Percentiles rank a stretch among this genome's conserved stretches.
Evolutionary conservation across 1,284 basidiomycete genomes (phyloP).

Genomic region (Sparassis latifolia): DNA sequence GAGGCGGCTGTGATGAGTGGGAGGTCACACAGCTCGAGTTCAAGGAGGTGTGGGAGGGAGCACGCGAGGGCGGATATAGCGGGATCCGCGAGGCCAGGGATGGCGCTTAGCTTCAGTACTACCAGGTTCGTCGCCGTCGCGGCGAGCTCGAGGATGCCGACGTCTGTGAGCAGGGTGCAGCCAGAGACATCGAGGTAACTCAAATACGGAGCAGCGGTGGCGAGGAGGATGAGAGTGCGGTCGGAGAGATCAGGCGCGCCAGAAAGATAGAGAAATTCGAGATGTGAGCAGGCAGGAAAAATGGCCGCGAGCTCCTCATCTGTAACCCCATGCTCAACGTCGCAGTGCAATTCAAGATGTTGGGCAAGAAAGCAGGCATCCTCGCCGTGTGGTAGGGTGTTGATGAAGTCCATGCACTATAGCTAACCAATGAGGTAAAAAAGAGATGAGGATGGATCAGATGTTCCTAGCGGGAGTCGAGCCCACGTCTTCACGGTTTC

Average conservation of each 20-base stretch:
- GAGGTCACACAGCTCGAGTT: conserved; percentile 77
- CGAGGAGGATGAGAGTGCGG: conserved; percentile 59
- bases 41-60: conserved; percentile 71
- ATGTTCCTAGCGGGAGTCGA: conserved; percentile 12
- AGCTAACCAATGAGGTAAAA: no score
- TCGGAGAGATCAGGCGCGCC: conserved; percentile 66
- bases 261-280: conserved; percentile 71
- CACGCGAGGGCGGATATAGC: conserved; percentile 71
- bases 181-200: conserved; percentile 76
- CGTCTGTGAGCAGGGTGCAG: conserved; percentile 73
- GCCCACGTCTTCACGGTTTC: conserved; percentile 12
- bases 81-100: conserved; percentile 66
- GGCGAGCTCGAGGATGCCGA: conserved; percentile 67
- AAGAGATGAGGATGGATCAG: no score
- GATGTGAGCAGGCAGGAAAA: conserved; percentile 56
- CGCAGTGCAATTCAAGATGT: conserved; percentile 43
- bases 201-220: conserved; percentile 59
- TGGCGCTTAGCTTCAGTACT: conserved; percentile 67
- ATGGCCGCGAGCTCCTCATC: conserved; percentile 63
- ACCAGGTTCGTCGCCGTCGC: conserved; percentile 62
- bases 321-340: conserved; percentile 33
- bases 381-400: conserved; percentile 28
- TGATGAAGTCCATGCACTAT: conserved; percentile 20
- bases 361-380: conserved; percentile 50
- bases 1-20: conserved; percentile 67